These are phyloP conservation scores for Davidsoniella virescens DNA, from an alignment of 2,329 filamentous ascomycete genomes.

Conservation along the genomic window DNA sequence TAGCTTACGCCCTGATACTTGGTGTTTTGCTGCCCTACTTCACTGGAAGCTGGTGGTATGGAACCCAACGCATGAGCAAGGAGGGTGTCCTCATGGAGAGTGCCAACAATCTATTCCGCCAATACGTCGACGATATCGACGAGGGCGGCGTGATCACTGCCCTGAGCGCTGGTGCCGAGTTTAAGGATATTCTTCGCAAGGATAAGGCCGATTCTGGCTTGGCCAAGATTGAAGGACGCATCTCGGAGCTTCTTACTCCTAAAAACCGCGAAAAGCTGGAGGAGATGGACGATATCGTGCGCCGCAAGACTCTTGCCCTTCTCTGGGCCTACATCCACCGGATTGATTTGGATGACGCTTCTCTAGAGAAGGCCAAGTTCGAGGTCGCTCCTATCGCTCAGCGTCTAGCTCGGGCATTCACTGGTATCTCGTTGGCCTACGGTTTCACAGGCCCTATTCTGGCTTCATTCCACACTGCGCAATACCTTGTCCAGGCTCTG, in stretches of 20 bases:
- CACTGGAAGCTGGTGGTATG: slow-evolving; percentile 98
- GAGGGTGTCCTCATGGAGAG: slow-evolving; percentile 87
- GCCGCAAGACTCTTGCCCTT: slow-evolving; percentile 73
- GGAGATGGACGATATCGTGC: slow-evolving; percentile 61
- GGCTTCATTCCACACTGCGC: slow-evolving; percentile 63
- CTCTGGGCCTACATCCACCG: slow-evolving; percentile 92
- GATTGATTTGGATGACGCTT: slow-evolving; percentile 63
- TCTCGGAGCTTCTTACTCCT: slow-evolving; percentile 44
- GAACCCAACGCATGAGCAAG: slow-evolving; percentile 80
- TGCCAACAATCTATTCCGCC: slow-evolving; percentile 84
- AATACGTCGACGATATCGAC: slow-evolving; percentile 73
- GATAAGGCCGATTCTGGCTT: slow-evolving; percentile 67
- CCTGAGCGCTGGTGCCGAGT: slow-evolving; percentile 68
- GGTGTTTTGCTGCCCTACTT: slow-evolving; percentile 83
- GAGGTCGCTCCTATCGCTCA: slow-evolving; percentile 78
- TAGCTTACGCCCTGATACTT: slow-evolving; percentile 75
- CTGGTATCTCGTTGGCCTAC: slow-evolving; percentile 74
- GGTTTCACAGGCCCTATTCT: slow-evolving; percentile 70
- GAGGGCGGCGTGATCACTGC: slow-evolving; percentile 66
- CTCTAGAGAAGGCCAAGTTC: slow-evolving; percentile 72
- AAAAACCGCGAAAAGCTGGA: slow-evolving; percentile 67
- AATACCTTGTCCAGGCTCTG: slow-evolving; percentile 80
- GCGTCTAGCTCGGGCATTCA: slow-evolving; percentile 71
- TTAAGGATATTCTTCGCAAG: slow-evolving; percentile 57
- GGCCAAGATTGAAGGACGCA: slow-evolving; percentile 66